Evolutionary conservation across 2,329 filamentous ascomycete species (phyloP), one percentile per base, ranked within the genome.

Genomic region (Ilyonectria sp.): DNA sequence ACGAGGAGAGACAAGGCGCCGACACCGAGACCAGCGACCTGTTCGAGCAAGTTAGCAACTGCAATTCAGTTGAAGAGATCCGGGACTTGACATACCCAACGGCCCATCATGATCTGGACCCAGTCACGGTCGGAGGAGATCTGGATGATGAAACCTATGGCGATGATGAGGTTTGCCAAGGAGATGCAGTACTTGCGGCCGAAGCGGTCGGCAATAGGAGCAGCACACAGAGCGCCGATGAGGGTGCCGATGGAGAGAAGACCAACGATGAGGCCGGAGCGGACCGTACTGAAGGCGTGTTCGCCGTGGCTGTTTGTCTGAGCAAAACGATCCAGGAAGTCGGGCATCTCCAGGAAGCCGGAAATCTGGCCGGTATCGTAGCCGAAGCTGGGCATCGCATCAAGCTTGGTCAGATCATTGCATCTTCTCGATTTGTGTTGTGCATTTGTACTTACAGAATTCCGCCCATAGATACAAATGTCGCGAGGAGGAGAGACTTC

Each of bases 121-220:
- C 91, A 93, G 9, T 81, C 81, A 2, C 71, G 74, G 0, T 77
- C 72, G 0, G 90, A 83, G 0, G 90, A 84, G 64, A 92, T 89
- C 72, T 92, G 89, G 19, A 93, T 86, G n/a, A 93, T 83, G 70
- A 92, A 91, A 23, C 91, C 91, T 23, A 92, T 76, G 43, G 87
- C 87, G 71, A 89, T 89, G 57, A 92, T 83, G 62, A 90, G 79
- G 64, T 86, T 87, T 81, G 89, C 91, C 61, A 87, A 81, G 2
- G 87, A 87, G 65, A 93, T 92, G 37, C 89, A 89, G 52, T 85
- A 82, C 50, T 87, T 86, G 55, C 91, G 88, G 21, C 91, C 91
- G 58, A 93, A 83, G 17, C 80, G 84, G 74, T 93, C 91, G n/a
- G 90, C 88, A 13, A 93, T 81, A 3, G 88, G 89, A 1, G 90